Evolutionary conservation across 805 yeast genomes (phyloP), one percentile per base, ranked within the genome.

Genomic region (Blastobotrys parvus): DNA sequence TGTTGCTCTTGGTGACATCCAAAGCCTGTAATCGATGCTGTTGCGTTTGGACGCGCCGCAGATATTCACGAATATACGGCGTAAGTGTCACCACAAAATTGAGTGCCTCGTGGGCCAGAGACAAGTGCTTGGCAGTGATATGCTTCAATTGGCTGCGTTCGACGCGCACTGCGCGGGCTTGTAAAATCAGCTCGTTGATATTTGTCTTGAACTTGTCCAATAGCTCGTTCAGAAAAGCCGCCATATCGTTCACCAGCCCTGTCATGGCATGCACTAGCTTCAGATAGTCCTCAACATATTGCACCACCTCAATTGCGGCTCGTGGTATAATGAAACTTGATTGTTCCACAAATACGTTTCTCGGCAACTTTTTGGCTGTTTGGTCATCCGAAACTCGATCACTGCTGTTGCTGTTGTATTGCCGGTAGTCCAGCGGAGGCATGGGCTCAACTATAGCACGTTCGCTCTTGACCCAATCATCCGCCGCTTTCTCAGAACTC

Each of bases 151-250:
- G 87, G 27, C 30, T 25, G 11, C 17, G 16, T 0, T 90, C 84
- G 0, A 88, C 75, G 49, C 77, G 62, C 2, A 84, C 80, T 1
- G 90, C 90, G 34, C 83, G 85, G 1, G 89, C 87, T 35, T 80
- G 82, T 30, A 83, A 63, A 32, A 83, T 78, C 3, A 83, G 74
- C 47, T 75, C 75, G 3, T 75, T 71, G 4, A 75, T 64, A 46
- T 78, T 73, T 15, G 75, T 59, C 51, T 82, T 80, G 53, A 75
- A 62, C 8, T 71, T 61, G 34, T 70, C 69, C 35, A 80, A 50
- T n/a, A 77, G 51, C 37, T 71, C 77, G 3, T 64, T 41, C 22
- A 75, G 41, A 45, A 57, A 48, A 6, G 44, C 38, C 3, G 54
- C 46, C 5, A 59, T 45, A 13, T 58, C 62, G 2, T 46, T 27